A percentile compares a stretch with the other conserved stretches of the same genome.
phyloP scores from a whole-genome alignment of 2,329 filamentous ascomycete genomes.

The Colletotrichum sublineola region DNA sequence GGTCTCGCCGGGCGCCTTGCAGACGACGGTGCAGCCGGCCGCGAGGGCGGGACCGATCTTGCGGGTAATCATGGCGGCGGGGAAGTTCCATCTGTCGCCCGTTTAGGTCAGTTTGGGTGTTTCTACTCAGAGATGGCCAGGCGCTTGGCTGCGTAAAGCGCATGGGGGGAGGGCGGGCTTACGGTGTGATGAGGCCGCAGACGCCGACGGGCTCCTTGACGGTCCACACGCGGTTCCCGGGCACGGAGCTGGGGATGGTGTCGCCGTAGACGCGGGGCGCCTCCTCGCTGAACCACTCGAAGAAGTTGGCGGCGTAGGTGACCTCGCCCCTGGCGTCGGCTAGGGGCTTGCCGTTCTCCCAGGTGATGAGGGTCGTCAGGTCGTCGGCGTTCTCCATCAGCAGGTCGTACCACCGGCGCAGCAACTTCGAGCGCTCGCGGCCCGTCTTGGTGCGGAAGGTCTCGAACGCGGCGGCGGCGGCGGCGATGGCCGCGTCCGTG shows the following conservation, averaged over 20 bases:
- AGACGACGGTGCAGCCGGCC: slow-evolving; percentile 94
- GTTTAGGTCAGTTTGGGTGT: neutral
- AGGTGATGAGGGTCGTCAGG: slow-evolving; percentile 84
- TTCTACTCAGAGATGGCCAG: too few species aligned
- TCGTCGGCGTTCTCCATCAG: slow-evolving; percentile 85
- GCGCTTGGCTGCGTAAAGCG: too few species aligned
- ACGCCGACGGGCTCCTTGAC: slow-evolving; percentile 89
- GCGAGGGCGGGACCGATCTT: slow-evolving; percentile 83
- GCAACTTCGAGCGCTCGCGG: slow-evolving; percentile 79
- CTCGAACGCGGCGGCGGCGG: slow-evolving; percentile 82
- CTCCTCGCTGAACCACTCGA: slow-evolving; percentile 87
- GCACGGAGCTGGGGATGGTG: slow-evolving; percentile 77
- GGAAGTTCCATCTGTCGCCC: slow-evolving; percentile 80
- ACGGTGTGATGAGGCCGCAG: slow-evolving; percentile 84
- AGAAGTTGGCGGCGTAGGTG: slow-evolving; percentile 79
- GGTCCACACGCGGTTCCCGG: slow-evolving; percentile 82
- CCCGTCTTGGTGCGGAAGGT: slow-evolving; percentile 79
- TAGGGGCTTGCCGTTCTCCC: slow-evolving; percentile 90
- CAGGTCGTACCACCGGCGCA: slow-evolving; percentile 86
- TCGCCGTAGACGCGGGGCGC: slow-evolving; percentile 81
- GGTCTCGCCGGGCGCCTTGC: slow-evolving; percentile 92
- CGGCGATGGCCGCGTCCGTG: slow-evolving; percentile 83
- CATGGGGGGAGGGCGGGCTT: neutral
- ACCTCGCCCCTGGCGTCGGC: slow-evolving; percentile 81
- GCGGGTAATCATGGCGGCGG: slow-evolving; percentile 80